These are phyloP conservation scores for Salicornia ramosissima DNA, from an alignment of 148 eudicot species.

Conservation along the genomic window DNA sequence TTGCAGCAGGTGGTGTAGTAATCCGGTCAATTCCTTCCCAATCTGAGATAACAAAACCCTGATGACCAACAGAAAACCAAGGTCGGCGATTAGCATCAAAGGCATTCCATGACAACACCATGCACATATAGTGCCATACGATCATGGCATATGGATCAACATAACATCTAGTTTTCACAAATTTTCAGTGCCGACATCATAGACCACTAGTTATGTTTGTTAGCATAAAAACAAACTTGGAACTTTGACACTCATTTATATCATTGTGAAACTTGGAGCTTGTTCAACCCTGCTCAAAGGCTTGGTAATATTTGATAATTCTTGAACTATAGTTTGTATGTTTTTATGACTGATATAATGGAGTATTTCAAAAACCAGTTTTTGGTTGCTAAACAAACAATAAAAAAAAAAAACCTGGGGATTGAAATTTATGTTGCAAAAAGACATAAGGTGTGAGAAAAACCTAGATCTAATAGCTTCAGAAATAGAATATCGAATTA, in stretches of 20 bases:
- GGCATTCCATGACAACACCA: neutral
- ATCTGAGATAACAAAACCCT: slow-evolving; percentile 96
- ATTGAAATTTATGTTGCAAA: too few species aligned
- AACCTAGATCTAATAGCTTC: too few species aligned
- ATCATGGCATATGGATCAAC: neutral
- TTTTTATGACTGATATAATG: too few species aligned
- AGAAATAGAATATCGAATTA: too few species aligned
- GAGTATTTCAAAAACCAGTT: too few species aligned
- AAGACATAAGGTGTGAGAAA: too few species aligned
- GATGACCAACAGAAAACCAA: slow-evolving; percentile 23
- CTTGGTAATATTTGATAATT: neutral
- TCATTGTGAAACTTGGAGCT: neutral
- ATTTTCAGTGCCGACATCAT: too few species aligned
- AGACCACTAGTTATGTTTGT: neutral
- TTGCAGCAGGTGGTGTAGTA: slow-evolving; percentile 67
- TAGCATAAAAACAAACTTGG: neutral
- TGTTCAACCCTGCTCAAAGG: neutral
- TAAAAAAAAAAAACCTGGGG: too few species aligned
- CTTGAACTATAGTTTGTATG: neutral
- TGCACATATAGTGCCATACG: neutral
- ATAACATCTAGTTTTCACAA: too few species aligned
- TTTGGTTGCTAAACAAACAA: too few species aligned
- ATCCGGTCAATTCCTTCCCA: slow-evolving; percentile 90
- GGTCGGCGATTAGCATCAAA: slow-evolving; percentile 8
- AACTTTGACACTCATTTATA: neutral